Evolutionary conservation across 2,329 filamentous ascomycete genomes (phyloP).

Genomic region (Colletotrichum spinosum): DNA sequence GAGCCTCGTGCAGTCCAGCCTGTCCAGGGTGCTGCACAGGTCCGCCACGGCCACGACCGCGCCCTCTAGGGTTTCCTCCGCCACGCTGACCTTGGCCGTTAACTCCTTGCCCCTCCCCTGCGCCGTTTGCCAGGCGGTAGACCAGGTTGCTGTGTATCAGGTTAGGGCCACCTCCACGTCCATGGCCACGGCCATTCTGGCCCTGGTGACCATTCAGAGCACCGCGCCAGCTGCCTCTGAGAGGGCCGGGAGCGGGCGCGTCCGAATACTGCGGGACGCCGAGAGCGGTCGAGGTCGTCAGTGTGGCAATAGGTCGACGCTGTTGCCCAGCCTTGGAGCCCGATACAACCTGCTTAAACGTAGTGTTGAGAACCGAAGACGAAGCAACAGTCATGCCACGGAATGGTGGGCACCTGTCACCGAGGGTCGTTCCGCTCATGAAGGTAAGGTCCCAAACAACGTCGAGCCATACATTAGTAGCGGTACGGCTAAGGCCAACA

Average conservation of each 20-base stretch:
- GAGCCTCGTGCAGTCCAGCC: constrained; percentile 35
- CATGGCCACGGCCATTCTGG: constrained; percentile 46
- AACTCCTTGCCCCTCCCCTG: constrained; percentile 42
- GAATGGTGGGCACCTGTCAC: constrained; percentile 92
- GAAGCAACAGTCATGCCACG: constrained; percentile 91
- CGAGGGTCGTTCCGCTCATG: constrained; percentile 95
- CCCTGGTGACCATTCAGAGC: constrained; percentile 60
- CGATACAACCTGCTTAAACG: constrained; percentile 82
- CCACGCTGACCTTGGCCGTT: constrained; percentile 43
- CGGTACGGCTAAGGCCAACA: constrained; percentile 91
- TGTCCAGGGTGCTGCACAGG: constrained; percentile 30
- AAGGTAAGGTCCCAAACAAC: constrained; percentile 95
- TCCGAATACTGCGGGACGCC: constrained; percentile 73
- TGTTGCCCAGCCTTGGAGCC: constrained; percentile 69
- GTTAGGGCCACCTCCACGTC: constrained; percentile 49
- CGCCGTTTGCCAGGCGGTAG: constrained; percentile 56
- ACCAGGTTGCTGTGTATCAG: constrained; percentile 65
- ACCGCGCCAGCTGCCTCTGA: constrained; percentile 69
- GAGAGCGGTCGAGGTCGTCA: constrained; percentile 65
- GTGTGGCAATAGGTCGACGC: constrained; percentile 59
- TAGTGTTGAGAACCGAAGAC: constrained; percentile 90
- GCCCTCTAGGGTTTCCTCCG: constrained; percentile 38
- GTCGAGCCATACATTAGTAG: constrained; percentile 85
- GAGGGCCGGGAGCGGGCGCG: constrained; percentile 62
- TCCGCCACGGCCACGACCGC: constrained; percentile 34